phyloP scores from a whole-genome alignment of 2,329 filamentous ascomycete species.

The Plenodomus biglobosus region DNA sequence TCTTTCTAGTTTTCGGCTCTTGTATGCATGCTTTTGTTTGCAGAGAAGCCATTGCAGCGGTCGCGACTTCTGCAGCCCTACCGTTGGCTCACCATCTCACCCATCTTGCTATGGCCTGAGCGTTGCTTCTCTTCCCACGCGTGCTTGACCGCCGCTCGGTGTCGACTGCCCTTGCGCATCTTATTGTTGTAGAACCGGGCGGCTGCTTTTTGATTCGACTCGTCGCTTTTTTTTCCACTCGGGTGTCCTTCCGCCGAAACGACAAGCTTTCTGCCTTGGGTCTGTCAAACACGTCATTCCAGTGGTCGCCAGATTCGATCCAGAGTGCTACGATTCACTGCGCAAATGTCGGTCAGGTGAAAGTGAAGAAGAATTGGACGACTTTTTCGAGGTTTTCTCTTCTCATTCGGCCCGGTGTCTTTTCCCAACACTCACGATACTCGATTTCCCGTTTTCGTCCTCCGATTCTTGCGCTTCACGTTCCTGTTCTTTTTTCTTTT shows the following conservation, averaged over 20 bases:
- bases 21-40: constrained; percentile 2
- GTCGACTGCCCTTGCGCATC: constrained; percentile 29
- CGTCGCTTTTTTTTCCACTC: constrained; percentile 14
- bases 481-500: constrained; percentile 2
- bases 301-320: constrained; percentile 20
- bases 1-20: constrained; percentile 10
- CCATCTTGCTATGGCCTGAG: constrained; percentile 37
- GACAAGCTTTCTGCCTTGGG: constrained; percentile 16
- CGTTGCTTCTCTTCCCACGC: constrained; percentile 11
- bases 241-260: constrained; percentile 9
- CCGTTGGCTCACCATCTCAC: no score
- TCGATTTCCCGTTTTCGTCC: constrained; percentile 9
- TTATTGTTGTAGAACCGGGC: constrained; percentile 45
- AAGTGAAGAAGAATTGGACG: constrained; percentile 11
- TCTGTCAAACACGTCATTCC: constrained; percentile 31
- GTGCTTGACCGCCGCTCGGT: constrained; percentile 9
- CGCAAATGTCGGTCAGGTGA: constrained; percentile 34
- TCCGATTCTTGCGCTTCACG: constrained; percentile 11
- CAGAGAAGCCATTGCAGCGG: constrained; percentile 6
- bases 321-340: constrained; percentile 30
- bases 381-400: constrained; percentile 9
- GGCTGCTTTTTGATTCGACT: constrained; percentile 23
- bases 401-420: constrained; percentile 8
- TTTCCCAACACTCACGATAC: constrained; percentile 9
- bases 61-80: constrained; percentile 33